Base-by-base conservation (phyloP, 108 stramenopile genomes). In the Pseudonitzschia pungens region DNA sequence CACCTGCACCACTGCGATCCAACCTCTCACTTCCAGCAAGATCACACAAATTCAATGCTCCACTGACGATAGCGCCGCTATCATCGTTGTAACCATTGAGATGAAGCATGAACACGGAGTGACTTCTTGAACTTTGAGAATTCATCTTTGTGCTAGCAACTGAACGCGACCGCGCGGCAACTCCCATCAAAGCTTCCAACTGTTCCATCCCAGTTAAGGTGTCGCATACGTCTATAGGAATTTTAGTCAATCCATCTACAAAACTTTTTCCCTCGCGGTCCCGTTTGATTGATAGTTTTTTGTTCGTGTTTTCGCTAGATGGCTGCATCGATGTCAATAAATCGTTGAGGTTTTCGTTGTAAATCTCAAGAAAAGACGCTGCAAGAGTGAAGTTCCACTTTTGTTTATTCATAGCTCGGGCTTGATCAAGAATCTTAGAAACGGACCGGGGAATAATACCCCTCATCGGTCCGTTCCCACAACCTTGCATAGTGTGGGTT, bases 61-160 rank as follows among this genome's bases (percentile, higher is more conserved):
- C 99, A 41, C 86, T 71, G 31, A 99, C 85, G 11, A 85, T 78
- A 10, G 97, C 91, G 10, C 95, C 91, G 62, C 81, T 89, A 26
- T 93, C 92, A 65, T 89, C 84, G 77, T 99, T 96, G 68, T 68
- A 75, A 55, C 97, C 99, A 62, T 78, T 82, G 31, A 99, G 86
- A 81, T 98, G 93, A 41, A 99, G 95, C 83, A 98, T 99, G 80
- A 99, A 99, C 2, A 99, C 97, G 22, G 96, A 94, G 79, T 99
- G 99, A 75, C 93, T 95, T 45, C 99, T 95, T 12, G 97, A 98
- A 62, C 97, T 98, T 45, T 92, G 90, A 29, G 91, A 93, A 83
- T 99, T 99, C 98, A 98, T 98, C 58, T 95, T 91, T 9, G 99
- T 99, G n/a, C 88, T 82, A 11, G 95, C 97, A 18, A 98, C 97